Base-by-base conservation (phyloP, 116 monocot species). In the Zostera marina region DNA sequence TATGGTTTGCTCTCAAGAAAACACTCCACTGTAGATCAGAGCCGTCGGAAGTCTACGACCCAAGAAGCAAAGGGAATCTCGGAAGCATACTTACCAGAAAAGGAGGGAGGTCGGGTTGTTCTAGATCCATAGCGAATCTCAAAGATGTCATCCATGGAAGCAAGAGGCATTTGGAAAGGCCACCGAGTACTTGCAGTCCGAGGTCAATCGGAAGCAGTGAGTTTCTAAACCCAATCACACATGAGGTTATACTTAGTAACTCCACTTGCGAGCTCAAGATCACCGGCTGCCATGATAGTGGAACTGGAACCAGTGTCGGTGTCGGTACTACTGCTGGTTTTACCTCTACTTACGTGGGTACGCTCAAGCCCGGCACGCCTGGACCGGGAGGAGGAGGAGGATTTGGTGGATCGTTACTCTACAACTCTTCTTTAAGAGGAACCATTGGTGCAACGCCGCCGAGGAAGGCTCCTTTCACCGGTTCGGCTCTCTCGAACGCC, bases 71-170 rank as follows among this genome's bases (percentile, higher is more conserved):
- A 46, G 19, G 59, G 21, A 70, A 77, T 44, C 63, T 71, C 17
- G 61, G 52, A 8, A 42, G 41, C 58, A 72, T 72, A 42, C 65
- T 66, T 11, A 73, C 77, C 13, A 78, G 69, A 63, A 87, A 74
- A 41, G 59, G 59, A 22, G 62, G 70, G 39, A 77, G 85, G 72
- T 88, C 88, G 19, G 94, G 94, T 5, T 94, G 94, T 66, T 88
- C 88, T 11, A 76, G 94, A 63, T 88, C 94, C 66, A 92, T 92
- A 59, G 79, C 87, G 38, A 92, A 92, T 65, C 80, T 92, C 61
- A 80, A 80, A 47, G 94, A 92, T 65, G 87, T 87, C 41, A 80
- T 92, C 70, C 82, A 82, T 63, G 87, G 92, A 15, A 75, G 80
- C 69, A 83, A 72, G 69, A 68, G 87, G 66, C 55, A 53, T 23